Evolutionary conservation across 1,284 basidiomycete species (phyloP).

Genomic region (Schizopora paradoxa): DNA sequence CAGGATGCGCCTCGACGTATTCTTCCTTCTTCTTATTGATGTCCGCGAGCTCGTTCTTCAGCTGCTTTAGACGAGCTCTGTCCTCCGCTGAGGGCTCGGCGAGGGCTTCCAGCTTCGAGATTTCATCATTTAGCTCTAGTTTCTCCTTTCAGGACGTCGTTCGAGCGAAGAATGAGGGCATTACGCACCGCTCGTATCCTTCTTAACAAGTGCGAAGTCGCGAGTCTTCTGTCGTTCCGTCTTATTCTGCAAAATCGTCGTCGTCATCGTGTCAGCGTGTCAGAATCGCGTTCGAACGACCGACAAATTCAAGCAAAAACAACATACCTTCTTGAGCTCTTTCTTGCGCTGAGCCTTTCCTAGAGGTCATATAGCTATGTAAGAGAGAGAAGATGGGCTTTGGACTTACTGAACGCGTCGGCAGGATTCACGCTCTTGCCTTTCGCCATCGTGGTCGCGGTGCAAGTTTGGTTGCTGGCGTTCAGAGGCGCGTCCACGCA

Average conservation of each 20-base stretch:
- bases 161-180: not conserved
- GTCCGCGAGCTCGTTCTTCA: conserved; percentile 74
- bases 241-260: conserved; percentile 64
- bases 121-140: conserved; percentile 68
- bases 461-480: too few relatives aligned
- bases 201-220: conserved; percentile 82
- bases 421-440: conserved; percentile 79
- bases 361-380: conserved; percentile 28
- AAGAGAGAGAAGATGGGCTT: not conserved
- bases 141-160: not conserved
- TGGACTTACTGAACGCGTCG: conserved; percentile 68
- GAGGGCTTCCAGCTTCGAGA: conserved; percentile 52
- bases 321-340: conserved; percentile 83
- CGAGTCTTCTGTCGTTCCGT: conserved; percentile 69
- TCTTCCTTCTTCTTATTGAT: conserved; percentile 84
- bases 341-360: conserved; percentile 86
- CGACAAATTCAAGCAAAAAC: too few relatives aligned
- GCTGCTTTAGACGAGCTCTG: conserved; percentile 50
- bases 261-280: conserved; percentile 4
- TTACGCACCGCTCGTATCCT: conserved; percentile 70
- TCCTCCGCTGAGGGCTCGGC: conserved; percentile 42
- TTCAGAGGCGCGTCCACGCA: too few relatives aligned
- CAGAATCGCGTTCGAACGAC: conserved; percentile 5
- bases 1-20: conserved; percentile 87
- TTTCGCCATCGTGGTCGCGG: conserved; percentile 84